Base-by-base conservation (phyloP, 2,329 filamentous ascomycete genomes). In the Lecanosticta acicola region DNA sequence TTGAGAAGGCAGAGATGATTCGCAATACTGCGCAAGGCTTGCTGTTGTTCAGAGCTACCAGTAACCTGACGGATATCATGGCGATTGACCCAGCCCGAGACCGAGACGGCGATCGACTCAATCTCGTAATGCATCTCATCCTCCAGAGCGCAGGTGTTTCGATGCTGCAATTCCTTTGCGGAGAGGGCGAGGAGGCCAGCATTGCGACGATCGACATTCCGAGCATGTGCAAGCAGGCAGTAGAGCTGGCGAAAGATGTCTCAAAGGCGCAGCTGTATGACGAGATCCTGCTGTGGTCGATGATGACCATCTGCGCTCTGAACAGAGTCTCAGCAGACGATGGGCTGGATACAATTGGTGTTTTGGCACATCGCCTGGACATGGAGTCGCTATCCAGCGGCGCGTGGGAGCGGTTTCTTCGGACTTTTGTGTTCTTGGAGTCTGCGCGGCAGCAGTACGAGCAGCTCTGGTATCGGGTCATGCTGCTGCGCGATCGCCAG, bases 51-150 rank as follows among this genome's bases (percentile, higher is more conserved):
- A 53, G 46, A 32, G 39, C 45, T 10, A 48, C 41, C 39, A 35
- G 38, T 11, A 17, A 20, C n/a, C 21, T 43, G 20, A 39, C 19
- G 11, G 36, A 26, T 8, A 9, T 43, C 4, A 11, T 33, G n/a
- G 21, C 24, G 20, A 35, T 32, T 35, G 17, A 44, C 35, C 42
- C 40, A 26, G 29, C 2, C 26, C 17, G 39, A 47, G 39, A 47
- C 34, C 39, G 24, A 29, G 41, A 49, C 21, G 50, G 41, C 17
- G 50, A 53, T 32, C 46, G 47, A 4, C 36, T 47, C 36, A 47
- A 47, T 18, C 38, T 53, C 17, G 41, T 46, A 35, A 39, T 50
- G 38, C 50, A 53, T 35, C 44, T 48, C 11, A 47, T 53, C 29
- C 44, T 53, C 11, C 50, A 53, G 26, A 45, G 44, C 3, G 42